Conservation (phyloP, 169 alveolate genomes). For the Pseudocohnilembus persalinus region DNA sequence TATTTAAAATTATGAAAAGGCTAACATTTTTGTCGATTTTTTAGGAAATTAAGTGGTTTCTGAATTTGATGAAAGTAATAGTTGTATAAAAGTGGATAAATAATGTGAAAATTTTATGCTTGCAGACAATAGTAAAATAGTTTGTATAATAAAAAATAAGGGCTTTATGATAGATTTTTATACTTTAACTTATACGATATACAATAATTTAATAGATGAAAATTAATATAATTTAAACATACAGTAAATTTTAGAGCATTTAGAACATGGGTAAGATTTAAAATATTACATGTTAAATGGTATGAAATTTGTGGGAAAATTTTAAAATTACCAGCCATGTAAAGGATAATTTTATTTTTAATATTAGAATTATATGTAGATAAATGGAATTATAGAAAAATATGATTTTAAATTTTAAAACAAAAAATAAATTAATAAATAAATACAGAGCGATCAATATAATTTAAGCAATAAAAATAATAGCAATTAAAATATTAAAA, state of each 20-base stretch:
- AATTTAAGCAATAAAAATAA: background rate
- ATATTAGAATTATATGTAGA: too few relatives aligned
- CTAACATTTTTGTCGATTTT: background rate
- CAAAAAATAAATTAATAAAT: too few relatives aligned
- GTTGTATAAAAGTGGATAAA: background rate
- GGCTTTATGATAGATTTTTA: background rate
- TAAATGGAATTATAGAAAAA: background rate
- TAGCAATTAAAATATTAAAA: background rate
- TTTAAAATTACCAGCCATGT: background rate
- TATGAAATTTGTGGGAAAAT: background rate
- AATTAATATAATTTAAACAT: too few relatives aligned
- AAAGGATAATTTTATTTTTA: background rate
- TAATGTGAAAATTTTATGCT: background rate
- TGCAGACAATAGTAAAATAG: background rate
- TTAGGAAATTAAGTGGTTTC: background rate
- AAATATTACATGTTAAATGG: background rate
- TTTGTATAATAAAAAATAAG: too few relatives aligned
- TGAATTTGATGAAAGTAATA: background rate
- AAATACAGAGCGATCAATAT: background rate
- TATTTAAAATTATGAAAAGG: background rate
- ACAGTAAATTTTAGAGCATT: background rate
- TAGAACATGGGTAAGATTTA: background rate
- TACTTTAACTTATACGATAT: background rate
- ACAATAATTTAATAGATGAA: too few relatives aligned
- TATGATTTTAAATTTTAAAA: too few relatives aligned